Evolutionary conservation across 306 rosid genomes (phyloP).

Genomic region (Gleditsia sinensis): DNA sequence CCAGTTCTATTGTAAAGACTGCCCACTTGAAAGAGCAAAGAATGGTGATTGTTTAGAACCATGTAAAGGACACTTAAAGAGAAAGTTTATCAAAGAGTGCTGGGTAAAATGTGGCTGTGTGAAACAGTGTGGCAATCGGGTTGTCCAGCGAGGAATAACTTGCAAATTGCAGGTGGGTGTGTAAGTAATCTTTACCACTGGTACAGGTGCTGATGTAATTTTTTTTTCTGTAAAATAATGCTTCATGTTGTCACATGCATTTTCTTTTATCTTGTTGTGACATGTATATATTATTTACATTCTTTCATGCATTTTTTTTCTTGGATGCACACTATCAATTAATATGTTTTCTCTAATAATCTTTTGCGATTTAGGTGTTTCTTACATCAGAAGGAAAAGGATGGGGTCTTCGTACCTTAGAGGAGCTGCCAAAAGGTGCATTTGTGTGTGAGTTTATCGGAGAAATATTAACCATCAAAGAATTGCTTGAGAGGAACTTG

Average conservation of each 20-base stretch:
- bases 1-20: conserved; percentile 64
- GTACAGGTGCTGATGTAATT: not conserved
- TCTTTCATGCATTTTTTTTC: conserved; percentile 12
- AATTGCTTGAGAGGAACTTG: conserved; percentile 62
- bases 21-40: conserved; percentile 76
- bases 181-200: conserved; percentile 24
- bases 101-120: conserved; percentile 95
- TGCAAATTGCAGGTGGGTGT: conserved; percentile 77
- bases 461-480: conserved; percentile 72
- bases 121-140: conserved; percentile 84
- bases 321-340: not conserved
- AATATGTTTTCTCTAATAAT: conserved; percentile 3
- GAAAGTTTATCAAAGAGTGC: conserved; percentile 85
- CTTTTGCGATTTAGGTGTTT: conserved; percentile 63
- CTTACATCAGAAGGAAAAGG: conserved; percentile 81
- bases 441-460: conserved; percentile 93
- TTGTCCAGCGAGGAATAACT: conserved; percentile 89
- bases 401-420: conserved; percentile 93
- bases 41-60: conserved; percentile 72
- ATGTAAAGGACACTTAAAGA: conserved; percentile 88
- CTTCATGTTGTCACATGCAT: not conserved
- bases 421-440: conserved; percentile 86
- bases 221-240: not conserved
- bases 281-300: not conserved
- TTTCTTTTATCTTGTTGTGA: conserved; percentile 28